Conservation (phyloP, 768 basidiomycete genomes). For the Leucocoprinus birnbaumii region DNA sequence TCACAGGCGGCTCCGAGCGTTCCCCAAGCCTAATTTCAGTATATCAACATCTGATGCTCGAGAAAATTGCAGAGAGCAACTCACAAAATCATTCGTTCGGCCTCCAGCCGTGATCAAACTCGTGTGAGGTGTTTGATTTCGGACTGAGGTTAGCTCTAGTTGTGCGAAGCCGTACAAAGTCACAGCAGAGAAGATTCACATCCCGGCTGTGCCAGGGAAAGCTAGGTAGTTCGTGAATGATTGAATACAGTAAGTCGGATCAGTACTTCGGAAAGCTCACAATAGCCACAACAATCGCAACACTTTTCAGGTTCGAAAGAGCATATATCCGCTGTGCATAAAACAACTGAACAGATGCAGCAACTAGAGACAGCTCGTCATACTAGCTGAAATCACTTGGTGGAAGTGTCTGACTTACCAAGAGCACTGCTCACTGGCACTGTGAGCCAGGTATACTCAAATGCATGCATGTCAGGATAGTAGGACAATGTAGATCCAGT, state of each 20-base stretch:
- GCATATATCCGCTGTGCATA: not conserved
- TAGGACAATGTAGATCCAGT: too few relatives aligned
- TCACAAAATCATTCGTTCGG: not conserved
- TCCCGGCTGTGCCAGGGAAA: not conserved
- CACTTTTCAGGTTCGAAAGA: not conserved
- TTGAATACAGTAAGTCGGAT: too few relatives aligned
- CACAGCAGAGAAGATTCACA: not conserved
- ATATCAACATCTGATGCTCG: not conserved
- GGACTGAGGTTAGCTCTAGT: not conserved
- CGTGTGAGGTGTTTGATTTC: too few relatives aligned
- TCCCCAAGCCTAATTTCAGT: constrained; percentile 1
- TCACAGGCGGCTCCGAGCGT: not conserved
- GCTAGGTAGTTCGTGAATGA: not conserved
- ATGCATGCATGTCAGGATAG: not conserved
- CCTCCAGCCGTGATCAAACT: too few relatives aligned
- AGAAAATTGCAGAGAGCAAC: not conserved
- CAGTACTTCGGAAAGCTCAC: not conserved
- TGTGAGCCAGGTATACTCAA: not conserved
- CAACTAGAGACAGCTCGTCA: not conserved
- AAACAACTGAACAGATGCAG: not conserved
- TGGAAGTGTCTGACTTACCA: not conserved
- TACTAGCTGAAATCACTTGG: not conserved
- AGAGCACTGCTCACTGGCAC: too few relatives aligned
- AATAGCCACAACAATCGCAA: not conserved
- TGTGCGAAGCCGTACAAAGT: not conserved